Evolutionary conservation across 495 filamentous ascomycete species (phyloP), one percentile per base, ranked within the genome.

Genomic region (Xylaria flabelliformis): DNA sequence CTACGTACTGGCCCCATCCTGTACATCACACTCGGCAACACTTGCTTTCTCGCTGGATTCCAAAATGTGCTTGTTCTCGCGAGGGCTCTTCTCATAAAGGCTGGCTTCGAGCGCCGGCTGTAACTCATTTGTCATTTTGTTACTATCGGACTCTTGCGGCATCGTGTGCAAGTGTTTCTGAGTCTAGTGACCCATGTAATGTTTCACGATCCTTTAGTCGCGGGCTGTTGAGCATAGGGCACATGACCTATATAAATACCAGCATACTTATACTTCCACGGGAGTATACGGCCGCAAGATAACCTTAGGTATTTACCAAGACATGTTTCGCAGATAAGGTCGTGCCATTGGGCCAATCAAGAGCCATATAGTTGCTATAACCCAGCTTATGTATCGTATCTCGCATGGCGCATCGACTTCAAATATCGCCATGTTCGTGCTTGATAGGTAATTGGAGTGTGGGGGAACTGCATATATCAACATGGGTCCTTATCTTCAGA

Each of bases 1-100:
- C 26, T 36, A 64, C 74, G 32, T 15, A 78, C 76, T 70, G 70
- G 70, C 26, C 24, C 36, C 64, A 59, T 73, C 73, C 19, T 73
- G 71, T 36, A 71, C 44, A 34, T 78, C 72, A 41, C 50, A 70
- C 19, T 61, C 74, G 42, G 56, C 65, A n/a, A 73, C 51, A 29
- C 74, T 76, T 42, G 71, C 55, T 51, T 76, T 75, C 42, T 76
- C 76, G 41, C 74, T 76, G 4, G 73, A 46, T 46, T 73, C 74
- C 3, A 55, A 62, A 5, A 46, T 41, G 15, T 73, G 73, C 32
- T 78, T 34, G 53, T 72, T 67, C 36, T 70, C 70, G 2, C 79
- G 74, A n/a, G 77, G 75, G 24, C 80, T 67, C 10, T 73, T 68
- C 34, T 55, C 29, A 36, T 72, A 46, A 26, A 13, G 62, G 8